phyloP scores from a whole-genome alignment of 2,329 filamentous ascomycete genomes.

The Corinectria fuckeliana region DNA sequence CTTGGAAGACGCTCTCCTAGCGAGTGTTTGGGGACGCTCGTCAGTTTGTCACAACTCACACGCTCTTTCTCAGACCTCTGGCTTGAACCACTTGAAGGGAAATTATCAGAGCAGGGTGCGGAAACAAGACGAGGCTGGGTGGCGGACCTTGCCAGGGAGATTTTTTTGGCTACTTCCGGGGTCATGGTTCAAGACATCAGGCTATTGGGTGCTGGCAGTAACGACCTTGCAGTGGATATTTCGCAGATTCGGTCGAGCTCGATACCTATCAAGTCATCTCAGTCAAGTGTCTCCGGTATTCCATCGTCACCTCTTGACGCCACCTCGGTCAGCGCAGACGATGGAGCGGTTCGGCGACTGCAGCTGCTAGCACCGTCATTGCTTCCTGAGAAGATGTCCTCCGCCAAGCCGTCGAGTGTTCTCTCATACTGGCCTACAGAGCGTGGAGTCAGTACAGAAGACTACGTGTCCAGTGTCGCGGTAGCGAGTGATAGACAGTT shows the following conservation, averaged over 20 bases:
- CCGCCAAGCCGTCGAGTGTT: conserved; percentile 39
- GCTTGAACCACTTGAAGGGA: conserved; percentile 38
- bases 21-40: conserved; percentile 33
- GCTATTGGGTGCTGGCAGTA: conserved; percentile 36
- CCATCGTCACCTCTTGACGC: conserved; percentile 30
- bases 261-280: conserved; percentile 35
- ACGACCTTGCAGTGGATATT: conserved; percentile 9
- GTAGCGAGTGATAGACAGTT: conserved; percentile 45
- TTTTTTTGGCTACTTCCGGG: conserved; percentile 45
- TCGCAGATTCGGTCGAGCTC: conserved; percentile 24
- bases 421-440: conserved; percentile 50
- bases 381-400: conserved; percentile 32
- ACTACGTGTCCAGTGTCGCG: conserved; percentile 49
- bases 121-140: conserved; percentile 38
- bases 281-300: conserved; percentile 27
- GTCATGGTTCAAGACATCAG: conserved; percentile 44
- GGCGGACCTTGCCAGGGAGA: conserved; percentile 42
- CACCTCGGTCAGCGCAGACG: conserved; percentile 21
- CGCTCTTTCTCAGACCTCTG: conserved; percentile 42
- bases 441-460: conserved; percentile 42
- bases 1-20: conserved; percentile 35
- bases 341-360: conserved; percentile 44
- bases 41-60: conserved; percentile 39
- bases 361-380: conserved; percentile 44
- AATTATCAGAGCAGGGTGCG: conserved; percentile 35